phyloP scores from a whole-genome alignment of 768 basidiomycete species.

The Auricularia sp. region DNA sequence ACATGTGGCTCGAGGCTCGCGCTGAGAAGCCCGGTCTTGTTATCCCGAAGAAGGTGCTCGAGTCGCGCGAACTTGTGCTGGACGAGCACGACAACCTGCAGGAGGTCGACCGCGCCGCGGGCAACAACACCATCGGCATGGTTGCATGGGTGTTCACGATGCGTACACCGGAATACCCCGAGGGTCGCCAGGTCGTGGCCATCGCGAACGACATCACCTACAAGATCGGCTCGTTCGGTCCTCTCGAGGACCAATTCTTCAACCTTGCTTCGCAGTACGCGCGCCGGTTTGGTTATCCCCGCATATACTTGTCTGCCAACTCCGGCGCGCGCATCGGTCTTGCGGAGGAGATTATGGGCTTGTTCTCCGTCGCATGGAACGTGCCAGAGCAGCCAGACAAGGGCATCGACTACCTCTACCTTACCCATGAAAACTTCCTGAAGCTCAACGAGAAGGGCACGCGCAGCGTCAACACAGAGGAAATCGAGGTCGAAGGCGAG shows the following conservation, averaged over 20 bases:
- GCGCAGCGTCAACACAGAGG: slow-evolving; percentile 65
- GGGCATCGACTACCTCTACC: slow-evolving; percentile 91
- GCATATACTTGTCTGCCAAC: slow-evolving; percentile 97
- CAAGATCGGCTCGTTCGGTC: slow-evolving; percentile 97
- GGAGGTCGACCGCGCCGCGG: slow-evolving; percentile 86
- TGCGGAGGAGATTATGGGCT: slow-evolving; percentile 78
- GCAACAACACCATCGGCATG: slow-evolving; percentile 95
- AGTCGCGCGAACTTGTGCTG: slow-evolving; percentile 82
- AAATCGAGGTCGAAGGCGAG: slow-evolving; percentile 81
- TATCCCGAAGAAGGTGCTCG: slow-evolving; percentile 67
- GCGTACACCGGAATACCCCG: slow-evolving; percentile 83
- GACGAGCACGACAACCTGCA: slow-evolving; percentile 87
- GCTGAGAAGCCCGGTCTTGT: slow-evolving; percentile 52
- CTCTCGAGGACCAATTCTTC: slow-evolving; percentile 92
- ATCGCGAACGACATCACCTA: slow-evolving; percentile 98
- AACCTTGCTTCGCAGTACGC: slow-evolving; percentile 91
- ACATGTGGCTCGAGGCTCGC: slow-evolving; percentile 76
- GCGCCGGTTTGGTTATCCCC: slow-evolving; percentile 75
- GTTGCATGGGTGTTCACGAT: slow-evolving; percentile 95
- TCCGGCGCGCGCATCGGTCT: slow-evolving; percentile 95
- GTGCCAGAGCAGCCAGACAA: slow-evolving; percentile 78
- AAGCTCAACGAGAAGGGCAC: slow-evolving; percentile 81
- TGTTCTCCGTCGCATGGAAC: slow-evolving; percentile 91
- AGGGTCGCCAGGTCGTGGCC: slow-evolving; percentile 78
- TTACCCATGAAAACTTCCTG: slow-evolving; percentile 84